Evolutionary conservation across 164 flowering plant genomes (phyloP).

Genomic region (Buxus sempervirens): DNA sequence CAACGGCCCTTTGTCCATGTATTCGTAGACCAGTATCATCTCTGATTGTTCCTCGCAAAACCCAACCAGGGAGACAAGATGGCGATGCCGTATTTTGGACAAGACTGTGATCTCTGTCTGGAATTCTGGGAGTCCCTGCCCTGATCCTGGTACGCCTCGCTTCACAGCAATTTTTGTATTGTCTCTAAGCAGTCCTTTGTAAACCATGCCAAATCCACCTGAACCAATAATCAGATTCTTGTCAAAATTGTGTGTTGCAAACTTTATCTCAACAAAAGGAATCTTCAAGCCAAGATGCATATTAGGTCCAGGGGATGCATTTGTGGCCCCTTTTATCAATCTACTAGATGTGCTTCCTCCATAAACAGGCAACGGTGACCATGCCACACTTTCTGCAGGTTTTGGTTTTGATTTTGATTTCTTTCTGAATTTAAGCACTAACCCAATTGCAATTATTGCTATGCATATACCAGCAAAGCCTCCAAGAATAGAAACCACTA

Average conservation of each 20-base stretch:
- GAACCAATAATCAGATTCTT: constrained; percentile 54
- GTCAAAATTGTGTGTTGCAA: constrained; percentile 66
- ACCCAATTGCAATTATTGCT: constrained; percentile 18
- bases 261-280: constrained; percentile 57
- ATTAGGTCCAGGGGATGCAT: constrained; percentile 44
- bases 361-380: constrained; percentile 50
- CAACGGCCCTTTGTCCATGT: constrained; percentile 74
- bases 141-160: constrained; percentile 63
- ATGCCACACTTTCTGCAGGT: constrained; percentile 43
- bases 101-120: constrained; percentile 65
- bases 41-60: constrained; percentile 78
- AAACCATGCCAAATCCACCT: constrained; percentile 89
- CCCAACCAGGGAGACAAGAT: constrained; percentile 74
- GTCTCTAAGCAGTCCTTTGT: constrained; percentile 62
- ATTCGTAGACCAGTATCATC: constrained; percentile 80
- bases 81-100: constrained; percentile 67
- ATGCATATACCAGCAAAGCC: constrained; percentile 35
- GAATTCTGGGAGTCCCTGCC: constrained; percentile 84
- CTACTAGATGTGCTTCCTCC: constrained; percentile 56
- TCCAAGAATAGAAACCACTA: constrained; percentile 44
- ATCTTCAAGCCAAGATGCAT: constrained; percentile 44
- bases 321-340: constrained; percentile 41
- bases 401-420: constrained; percentile 32
- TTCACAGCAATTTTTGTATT: constrained; percentile 68
- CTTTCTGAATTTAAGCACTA: constrained; percentile 31